Evolutionary conservation across 2,329 filamentous ascomycete species (phyloP), one percentile per base, ranked within the genome.

Genomic region (Didymella exigua): DNA sequence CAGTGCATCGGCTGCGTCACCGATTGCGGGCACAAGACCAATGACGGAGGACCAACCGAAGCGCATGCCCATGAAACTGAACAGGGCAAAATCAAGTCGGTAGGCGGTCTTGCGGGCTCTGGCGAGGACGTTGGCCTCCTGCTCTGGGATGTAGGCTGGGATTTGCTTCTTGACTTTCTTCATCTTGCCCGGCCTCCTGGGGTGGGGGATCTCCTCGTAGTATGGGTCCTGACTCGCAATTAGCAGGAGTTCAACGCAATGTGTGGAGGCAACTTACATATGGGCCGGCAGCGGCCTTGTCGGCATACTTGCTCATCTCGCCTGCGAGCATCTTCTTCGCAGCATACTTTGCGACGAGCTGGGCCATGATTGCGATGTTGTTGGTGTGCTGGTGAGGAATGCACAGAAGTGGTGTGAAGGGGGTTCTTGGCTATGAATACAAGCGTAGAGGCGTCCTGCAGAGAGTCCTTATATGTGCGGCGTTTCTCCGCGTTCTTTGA

Each of bases 41-140:
- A 98, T 90, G 54, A 96, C 84, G 65, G 88, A 89, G 46, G 90
- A 86, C 91, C 92, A 97, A 49, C 95, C 95, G 70, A 98, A 93
- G 54, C 88, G 85, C 55, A 96, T 83, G 37, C 92, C 91, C 61
- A 89, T 85, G 70, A 91, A 85, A 69, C 85, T 92, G 79, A 93
- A 96, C 5, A 96, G 84, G 50, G 84, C 85, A 80, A 91, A 89
- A 75, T 98, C 95, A 23, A 97, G 84, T 31, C 86, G 84, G 76
- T 96, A 96, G 29, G 95, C 92, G 54, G 89, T 84, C 66, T 89
- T 85, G 75, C 96, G 93, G 65, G 96, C 91, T 66, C 89, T 89
- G 65, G 89, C 96, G 60, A 98, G 86, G 63, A 97, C 82, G 60
- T 89, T 83, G 68, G 83, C 87, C 76, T 99, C 95, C 66, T 96